Conservation (phyloP, 202 grass and related monocot genomes). For the Dendrocalamus latiflorus region DNA sequence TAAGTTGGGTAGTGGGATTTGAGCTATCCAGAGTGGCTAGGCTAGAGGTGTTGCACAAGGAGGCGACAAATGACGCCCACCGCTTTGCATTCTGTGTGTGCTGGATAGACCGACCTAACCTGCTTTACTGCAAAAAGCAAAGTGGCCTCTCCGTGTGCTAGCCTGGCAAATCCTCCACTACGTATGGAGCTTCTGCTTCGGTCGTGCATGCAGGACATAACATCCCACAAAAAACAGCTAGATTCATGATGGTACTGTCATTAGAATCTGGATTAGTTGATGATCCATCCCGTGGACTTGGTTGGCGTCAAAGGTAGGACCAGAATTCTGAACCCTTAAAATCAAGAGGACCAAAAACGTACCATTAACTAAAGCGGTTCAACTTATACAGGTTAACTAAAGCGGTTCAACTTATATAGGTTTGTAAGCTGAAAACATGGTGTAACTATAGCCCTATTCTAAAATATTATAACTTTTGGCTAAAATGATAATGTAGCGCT, state of each 20-base stretch:
- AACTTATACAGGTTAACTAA: too few species aligned
- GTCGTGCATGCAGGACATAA: background rate
- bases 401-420: too few species aligned
- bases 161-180: background rate
- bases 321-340: background rate
- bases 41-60: background rate
- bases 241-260: background rate
- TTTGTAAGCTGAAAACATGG: too few species aligned
- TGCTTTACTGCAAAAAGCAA: background rate
- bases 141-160: background rate
- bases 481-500: too few species aligned
- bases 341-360: background rate
- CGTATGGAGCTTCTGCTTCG: constrained; percentile 18
- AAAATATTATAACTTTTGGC: too few species aligned
- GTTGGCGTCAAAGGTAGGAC: background rate
- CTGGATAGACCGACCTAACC: background rate
- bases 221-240: background rate
- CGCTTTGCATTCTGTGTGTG: background rate
- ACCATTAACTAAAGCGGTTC: background rate
- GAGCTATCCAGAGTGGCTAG: background rate
- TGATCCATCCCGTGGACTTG: background rate
- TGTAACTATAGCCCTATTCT: too few species aligned
- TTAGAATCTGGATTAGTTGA: background rate
- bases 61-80: constrained; percentile 9
- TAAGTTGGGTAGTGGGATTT: constrained; percentile 25